A percentile compares a stretch with the other conserved stretches of the same genome.
Evolutionary conservation across 2,329 filamentous ascomycete species (phyloP).

Genomic region (Talaromyces sp.): DNA sequence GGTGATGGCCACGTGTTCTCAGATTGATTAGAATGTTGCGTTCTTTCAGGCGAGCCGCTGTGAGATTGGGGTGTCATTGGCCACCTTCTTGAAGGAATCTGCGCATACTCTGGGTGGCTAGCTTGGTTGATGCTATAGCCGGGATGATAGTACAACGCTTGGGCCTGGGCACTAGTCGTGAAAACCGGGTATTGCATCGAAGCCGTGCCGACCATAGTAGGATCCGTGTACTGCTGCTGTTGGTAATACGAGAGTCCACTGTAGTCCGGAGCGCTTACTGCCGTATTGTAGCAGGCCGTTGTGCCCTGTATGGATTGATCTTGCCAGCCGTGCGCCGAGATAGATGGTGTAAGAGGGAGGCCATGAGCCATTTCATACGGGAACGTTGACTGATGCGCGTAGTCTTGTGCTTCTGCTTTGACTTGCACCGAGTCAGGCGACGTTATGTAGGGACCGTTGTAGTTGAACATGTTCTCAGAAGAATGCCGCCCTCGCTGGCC

Average conservation of each 20-base stretch:
- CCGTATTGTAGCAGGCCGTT: slow-evolving; percentile 20
- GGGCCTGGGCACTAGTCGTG: slow-evolving; percentile 19
- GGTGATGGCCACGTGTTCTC: slow-evolving; percentile 13
- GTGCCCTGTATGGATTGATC: slow-evolving; percentile 19
- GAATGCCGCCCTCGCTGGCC: slow-evolving; percentile 16
- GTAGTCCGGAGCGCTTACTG: slow-evolving; percentile 20
- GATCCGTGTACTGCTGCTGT: slow-evolving; percentile 19
- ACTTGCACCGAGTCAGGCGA: slow-evolving; percentile 15
- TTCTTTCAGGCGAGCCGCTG: slow-evolving; percentile 18
- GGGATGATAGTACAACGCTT: slow-evolving; percentile 24
- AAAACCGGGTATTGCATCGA: slow-evolving; percentile 23
- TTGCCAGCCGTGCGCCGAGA: slow-evolving; percentile 21
- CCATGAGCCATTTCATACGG: slow-evolving; percentile 32
- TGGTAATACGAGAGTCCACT: slow-evolving; percentile 22
- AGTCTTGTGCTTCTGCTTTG: slow-evolving; percentile 12
- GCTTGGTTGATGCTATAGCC: slow-evolving; percentile 17
- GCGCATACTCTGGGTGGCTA: slow-evolving; percentile 16
- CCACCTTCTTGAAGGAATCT: slow-evolving; percentile 22
- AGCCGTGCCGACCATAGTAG: slow-evolving; percentile 21
- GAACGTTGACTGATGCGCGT: slow-evolving; percentile 17
- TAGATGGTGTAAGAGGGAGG: slow-evolving; percentile 19
- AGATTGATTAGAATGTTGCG: slow-evolving; percentile 9
- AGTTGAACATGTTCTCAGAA: slow-evolving; percentile 8
- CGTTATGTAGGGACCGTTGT: slow-evolving; percentile 24
- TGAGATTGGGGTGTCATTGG: slow-evolving; percentile 23